Evolutionary conservation across 805 yeast species (phyloP), one percentile per base, ranked within the genome.

Genomic region (Yarrowia porcina): DNA sequence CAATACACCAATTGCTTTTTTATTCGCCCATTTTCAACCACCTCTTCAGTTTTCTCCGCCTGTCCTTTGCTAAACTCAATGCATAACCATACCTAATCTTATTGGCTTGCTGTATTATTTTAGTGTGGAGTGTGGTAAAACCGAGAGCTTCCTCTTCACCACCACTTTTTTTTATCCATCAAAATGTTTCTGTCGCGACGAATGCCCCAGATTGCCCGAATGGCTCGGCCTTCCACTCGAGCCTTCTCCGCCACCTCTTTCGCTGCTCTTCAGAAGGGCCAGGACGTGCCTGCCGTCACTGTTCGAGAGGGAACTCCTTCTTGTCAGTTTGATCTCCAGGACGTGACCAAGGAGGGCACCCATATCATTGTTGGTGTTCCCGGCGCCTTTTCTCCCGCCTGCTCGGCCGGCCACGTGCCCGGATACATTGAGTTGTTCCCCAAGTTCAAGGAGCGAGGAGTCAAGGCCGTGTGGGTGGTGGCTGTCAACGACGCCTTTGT

Each of bases 401-500:
- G 96, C 73, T 79, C 89, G 33, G 84, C 85, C 25, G 73, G 80
- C 28, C 92, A 87, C 70, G 81, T 89, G 52, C 94, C 96, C 2
- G 90, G 89, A n/a, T 89, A 81, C 74, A 70, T 89, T 69, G 75
- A 77, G 64, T 73, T 80, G 47, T 73, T 81, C 64, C 71, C 78
- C 7, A 77, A 80, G 33, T 82, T 90, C 70, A 77, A 81, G 65
- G 79, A 78, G 28, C 86, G 87, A 75, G 96, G 96, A n/a, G 79
- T 83, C 75, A 69, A 75, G 25, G 75, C 83, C 49, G 74, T 90
- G 59, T 84, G 80, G 69, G 83, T 91, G 44, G 83, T 91, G 35
- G 80, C 94, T 18, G 96, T 89, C 54, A 91, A 91, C 74, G 97
- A 91, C 72, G 82, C 94, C 2, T 91, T 91, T 73, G 97, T 90